Base-by-base conservation (phyloP, 1,139 yeast genomes). In the Yamadazyma diospyri region DNA sequence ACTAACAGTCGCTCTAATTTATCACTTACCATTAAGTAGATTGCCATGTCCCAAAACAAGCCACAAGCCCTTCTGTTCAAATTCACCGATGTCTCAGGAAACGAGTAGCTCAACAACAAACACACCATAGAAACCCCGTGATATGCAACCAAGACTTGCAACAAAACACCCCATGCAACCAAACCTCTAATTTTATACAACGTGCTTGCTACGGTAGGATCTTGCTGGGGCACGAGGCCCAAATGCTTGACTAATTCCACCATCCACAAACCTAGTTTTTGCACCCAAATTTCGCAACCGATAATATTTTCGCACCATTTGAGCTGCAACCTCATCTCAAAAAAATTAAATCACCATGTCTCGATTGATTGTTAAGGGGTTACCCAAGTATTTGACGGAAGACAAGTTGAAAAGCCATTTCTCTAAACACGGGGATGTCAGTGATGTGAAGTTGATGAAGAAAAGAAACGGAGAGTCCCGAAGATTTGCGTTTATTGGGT, bases 401-500 rank as follows among this genome's bases (percentile, higher is more conserved):
- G 88, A 77, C 2, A 78, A 83, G 45, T 64, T 92, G 39, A 69
- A 71, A 41, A 74, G 72, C 17, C 92, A 82, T 53, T 92, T 92
- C 53, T 56, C 70, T 22, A 67, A 75, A 42, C 67, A 78, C 45
- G 78, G 78, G 32, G 64, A 69, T 40, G 86, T 88, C 18, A 86
- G 97, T 1, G 98, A 92, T 69, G 92, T 86, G 29, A 87, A 84
- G 56, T 67, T 92, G 30, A 76, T 88, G 76, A 81, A 76, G 47
- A 83, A 81, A 43, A 72, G 81, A 46, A 78, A 76, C 46, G 98
- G 98, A 21, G 84, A 82, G 50, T 84, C 95, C 10, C 76, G 99
- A 58, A 69, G 94, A 45, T 94, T 94, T 67, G 97, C 96, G 10
- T 92, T 92, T 50, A 68, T 94, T 37, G 99, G 99, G 0, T 92